Evolutionary conservation across 495 filamentous ascomycete species (phyloP), one percentile per base, ranked within the genome.

Genomic region (Penicillium parvum): DNA sequence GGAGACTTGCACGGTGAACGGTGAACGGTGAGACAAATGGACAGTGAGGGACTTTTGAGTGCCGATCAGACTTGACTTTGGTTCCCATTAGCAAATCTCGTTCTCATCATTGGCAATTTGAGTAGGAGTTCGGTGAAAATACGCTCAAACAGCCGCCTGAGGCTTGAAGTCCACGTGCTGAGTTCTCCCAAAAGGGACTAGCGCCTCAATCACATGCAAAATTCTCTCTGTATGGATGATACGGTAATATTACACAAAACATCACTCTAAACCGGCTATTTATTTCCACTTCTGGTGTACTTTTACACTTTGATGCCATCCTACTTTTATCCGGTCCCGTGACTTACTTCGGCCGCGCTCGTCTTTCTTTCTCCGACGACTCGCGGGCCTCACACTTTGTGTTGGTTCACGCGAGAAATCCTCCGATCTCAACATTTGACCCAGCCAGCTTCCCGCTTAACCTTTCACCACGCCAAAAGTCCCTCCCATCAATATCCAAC

Each of bases 401-500:
- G n/a, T n/a, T n/a, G n/a, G n/a, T n/a, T n/a, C n/a, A n/a, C n/a
- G n/a, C n/a, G n/a, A n/a, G n/a, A n/a, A n/a, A n/a, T 33, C 30
- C n/a, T 7, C 18, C 22, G 22, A 43, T 43, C 40, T 7, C 27
- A 28, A 50, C n/a, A n/a, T n/a, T n/a, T n/a, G n/a, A n/a, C n/a
- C n/a, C n/a, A n/a, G n/a, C n/a, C n/a, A n/a, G n/a, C n/a, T n/a
- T n/a, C n/a, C n/a, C n/a, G n/a, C n/a, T n/a, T n/a, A n/a, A n/a
- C n/a, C n/a, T n/a, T n/a, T n/a, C n/a, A n/a, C n/a, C n/a, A n/a
- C n/a, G n/a, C n/a, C n/a, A n/a, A n/a, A 30, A 30, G n/a, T 30
- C 26, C 16, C 15, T 11, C 18, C 11, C 8, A 1, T 11, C 6
- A 18, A 15, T 9, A 26, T 40, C 10, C 4, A 34, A 12, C 40